Evolutionary conservation across 176 grass and related monocot species (phyloP).

Genomic region (Avena sativa): DNA sequence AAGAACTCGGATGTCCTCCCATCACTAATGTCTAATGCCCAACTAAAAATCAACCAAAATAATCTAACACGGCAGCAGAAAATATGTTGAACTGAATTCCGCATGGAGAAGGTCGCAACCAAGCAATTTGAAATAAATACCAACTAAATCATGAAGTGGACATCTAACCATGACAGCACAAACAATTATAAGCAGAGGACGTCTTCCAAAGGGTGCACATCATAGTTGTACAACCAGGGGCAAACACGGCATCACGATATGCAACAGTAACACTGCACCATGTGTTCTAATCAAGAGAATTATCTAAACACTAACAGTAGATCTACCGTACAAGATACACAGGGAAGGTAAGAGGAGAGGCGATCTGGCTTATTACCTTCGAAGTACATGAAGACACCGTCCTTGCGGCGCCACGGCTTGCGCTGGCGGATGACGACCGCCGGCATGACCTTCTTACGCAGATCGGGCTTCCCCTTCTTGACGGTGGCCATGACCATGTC

Average conservation of each 20-base stretch:
- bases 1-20: slow-evolving; percentile 32
- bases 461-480: slow-evolving; percentile 72
- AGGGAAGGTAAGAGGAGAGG: neutral
- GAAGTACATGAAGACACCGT: slow-evolving; percentile 77
- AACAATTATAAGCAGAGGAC: neutral
- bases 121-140: neutral
- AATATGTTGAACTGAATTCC: no score
- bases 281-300: no score
- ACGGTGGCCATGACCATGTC: slow-evolving; percentile 86
- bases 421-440: slow-evolving; percentile 72
- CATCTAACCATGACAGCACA: neutral
- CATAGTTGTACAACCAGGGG: neutral
- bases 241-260: neutral
- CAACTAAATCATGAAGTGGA: neutral
- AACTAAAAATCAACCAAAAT: neutral
- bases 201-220: neutral
- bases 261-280: no score
- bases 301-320: no score
- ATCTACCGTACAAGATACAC: neutral
- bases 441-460: slow-evolving; percentile 74
- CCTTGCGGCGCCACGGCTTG: slow-evolving; percentile 71
- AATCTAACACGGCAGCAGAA: neutral
- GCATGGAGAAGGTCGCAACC: neutral
- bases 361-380: slow-evolving; percentile 42
- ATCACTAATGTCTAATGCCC: neutral